These are phyloP conservation scores for Pleurostoma richardsiae DNA, from an alignment of 2,329 filamentous ascomycete genomes.

Conservation along the genomic window DNA sequence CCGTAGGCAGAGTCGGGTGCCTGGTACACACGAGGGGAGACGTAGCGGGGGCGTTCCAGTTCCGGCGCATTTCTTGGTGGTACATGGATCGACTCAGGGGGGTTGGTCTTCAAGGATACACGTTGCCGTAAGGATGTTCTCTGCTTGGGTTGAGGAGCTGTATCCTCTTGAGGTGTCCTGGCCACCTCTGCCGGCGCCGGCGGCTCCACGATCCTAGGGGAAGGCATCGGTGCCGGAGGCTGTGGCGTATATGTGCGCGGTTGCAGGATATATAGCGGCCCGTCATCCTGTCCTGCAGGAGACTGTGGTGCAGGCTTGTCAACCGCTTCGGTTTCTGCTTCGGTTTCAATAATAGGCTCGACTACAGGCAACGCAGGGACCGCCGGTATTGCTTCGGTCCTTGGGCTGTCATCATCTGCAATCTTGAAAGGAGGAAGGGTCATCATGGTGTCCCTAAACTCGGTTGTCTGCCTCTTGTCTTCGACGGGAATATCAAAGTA, in stretches of 20 bases:
- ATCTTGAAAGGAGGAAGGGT: constrained; percentile 21
- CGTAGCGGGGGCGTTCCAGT: constrained; percentile 22
- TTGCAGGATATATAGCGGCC: constrained; percentile 47
- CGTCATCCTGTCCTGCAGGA: constrained; percentile 20
- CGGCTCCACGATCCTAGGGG: constrained; percentile 32
- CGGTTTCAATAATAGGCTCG: neutral
- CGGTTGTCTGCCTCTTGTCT: constrained; percentile 10
- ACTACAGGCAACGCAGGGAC: constrained; percentile 3
- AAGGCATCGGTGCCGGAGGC: constrained; percentile 40
- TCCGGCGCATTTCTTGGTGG: constrained; percentile 34
- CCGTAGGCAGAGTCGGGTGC: constrained; percentile 42
- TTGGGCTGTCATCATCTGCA: constrained; percentile 13
- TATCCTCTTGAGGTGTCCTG: constrained; percentile 9
- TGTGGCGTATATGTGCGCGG: constrained; percentile 53
- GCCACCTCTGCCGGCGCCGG: neutral
- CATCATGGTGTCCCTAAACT: constrained; percentile 16
- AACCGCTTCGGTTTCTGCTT: neutral
- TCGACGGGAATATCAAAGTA: constrained; percentile 11
- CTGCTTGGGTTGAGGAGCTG: constrained; percentile 18
- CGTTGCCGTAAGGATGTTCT: constrained; percentile 47
- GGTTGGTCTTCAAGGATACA: constrained; percentile 46
- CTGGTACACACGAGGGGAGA: constrained; percentile 17
- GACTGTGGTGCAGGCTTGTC: neutral
- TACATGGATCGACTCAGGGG: constrained; percentile 50
- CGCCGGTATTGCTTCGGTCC: constrained; percentile 2